A percentile compares a stretch with the other conserved stretches of the same genome.
These are phyloP conservation scores for Chlorella sp. DNA, from an alignment of 139 green algal species.

Conservation along the genomic window DNA sequence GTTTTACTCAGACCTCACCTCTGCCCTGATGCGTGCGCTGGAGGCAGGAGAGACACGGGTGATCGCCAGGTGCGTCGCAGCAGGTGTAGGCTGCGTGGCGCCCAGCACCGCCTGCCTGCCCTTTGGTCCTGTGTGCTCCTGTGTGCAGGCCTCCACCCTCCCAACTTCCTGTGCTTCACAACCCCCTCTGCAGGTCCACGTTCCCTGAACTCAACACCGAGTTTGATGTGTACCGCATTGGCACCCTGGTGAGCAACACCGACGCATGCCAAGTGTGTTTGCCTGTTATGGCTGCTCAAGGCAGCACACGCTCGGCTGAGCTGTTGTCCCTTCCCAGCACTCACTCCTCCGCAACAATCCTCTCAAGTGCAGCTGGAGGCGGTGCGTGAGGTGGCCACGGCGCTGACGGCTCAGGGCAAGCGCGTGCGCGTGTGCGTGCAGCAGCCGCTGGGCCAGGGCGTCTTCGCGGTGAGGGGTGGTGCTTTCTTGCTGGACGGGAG, in stretches of 20 bases:
- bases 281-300: too few relatives aligned
- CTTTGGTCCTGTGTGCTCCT: too few relatives aligned
- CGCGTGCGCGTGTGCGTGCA: conserved; percentile 82
- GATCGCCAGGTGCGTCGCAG: conserved; percentile 30
- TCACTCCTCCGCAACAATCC: too few relatives aligned
- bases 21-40: conserved; percentile 48
- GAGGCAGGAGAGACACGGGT: conserved; percentile 46
- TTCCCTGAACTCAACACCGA: conserved; percentile 68
- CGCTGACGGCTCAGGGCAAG: conserved; percentile 75
- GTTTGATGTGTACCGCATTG: conserved; percentile 85
- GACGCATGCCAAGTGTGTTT: too few relatives aligned
- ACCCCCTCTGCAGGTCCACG: neutral
- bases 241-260: too few relatives aligned
- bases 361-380: too few relatives aligned
- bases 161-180: neutral
- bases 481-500: neutral
- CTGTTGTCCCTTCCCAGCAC: too few relatives aligned
- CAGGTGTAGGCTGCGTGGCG: too few relatives aligned
- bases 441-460: conserved; percentile 78
- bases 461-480: conserved; percentile 69
- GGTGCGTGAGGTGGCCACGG: conserved; percentile 75
- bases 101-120: too few relatives aligned
- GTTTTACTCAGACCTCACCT: conserved; percentile 60
- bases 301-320: too few relatives aligned
- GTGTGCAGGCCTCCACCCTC: too few relatives aligned